Evolutionary conservation across 2,329 filamentous ascomycete species (phyloP), one percentile per base, ranked within the genome.

Genomic region (Chrysoporthe puriensis): DNA sequence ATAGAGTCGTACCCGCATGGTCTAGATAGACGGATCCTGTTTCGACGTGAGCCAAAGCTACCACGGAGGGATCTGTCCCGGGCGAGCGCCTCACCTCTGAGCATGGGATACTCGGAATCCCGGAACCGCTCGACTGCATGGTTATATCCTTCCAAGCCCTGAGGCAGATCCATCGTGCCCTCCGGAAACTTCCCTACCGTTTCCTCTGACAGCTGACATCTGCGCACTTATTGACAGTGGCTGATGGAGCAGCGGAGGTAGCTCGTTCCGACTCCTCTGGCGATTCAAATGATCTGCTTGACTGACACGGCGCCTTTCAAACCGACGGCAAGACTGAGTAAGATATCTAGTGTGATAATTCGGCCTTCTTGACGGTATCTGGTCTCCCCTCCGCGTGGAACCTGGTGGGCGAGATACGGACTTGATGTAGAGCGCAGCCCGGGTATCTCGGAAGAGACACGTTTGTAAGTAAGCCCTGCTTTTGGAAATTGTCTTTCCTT

Each of bases 1-100:
- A 93, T 0, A 91, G 83, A 0, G 94, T 95, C n/a, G 93, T 92
- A n/a, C 94, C 95, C 0, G 94, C 94, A 90, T 98, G 94, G 74
- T 98, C 95, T 66, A 98, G 89, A 77, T 97, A 98, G 59, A 90
- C 84, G 11, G 88, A 88, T 63, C 86, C 92, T 95, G 65, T 16
- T 3, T 18, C 14, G 61, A 21, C 54, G 59, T 14, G 64, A 61
- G 16, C 36, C 61, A 69, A n/a, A 3, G n/a, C 36, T 42, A n/a
- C 21, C n/a, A 43, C 42, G 2, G 11, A 26, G 36, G 4, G 14
- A 4, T 9, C 11, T n/a, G 11, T 52, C 5, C n/a, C 4, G n/a
- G 9, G 26, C 14, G 34, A 40, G 18, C 74, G 66, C 3, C 43
- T 61, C 75, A 90, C 90, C 89, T 79, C 86, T 81, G 56, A 93